Evolutionary conservation across 2,329 filamentous ascomycete genomes (phyloP), one percentile per base, ranked within the genome.

Genomic region (Pseudogymnoascus destructans): DNA sequence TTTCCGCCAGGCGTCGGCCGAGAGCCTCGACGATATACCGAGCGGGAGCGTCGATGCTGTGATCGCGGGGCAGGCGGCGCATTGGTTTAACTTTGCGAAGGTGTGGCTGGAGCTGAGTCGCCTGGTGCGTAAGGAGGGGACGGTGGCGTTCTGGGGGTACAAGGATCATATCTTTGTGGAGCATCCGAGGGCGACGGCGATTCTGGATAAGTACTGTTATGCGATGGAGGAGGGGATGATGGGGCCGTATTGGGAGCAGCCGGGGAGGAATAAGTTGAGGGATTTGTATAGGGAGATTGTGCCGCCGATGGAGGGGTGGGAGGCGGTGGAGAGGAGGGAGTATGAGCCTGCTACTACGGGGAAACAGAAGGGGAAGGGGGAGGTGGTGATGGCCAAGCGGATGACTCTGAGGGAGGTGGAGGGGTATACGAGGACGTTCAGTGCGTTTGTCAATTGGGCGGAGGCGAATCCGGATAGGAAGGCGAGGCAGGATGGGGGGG

Each of bases 141-240:
- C 79, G 0, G 64, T 86, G n/a, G 81, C 81, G 0, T 81, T 83
- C 66, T 85, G 78, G 79, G 81, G 81, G 1, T 86, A 86, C 68
- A 81, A 80, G 64, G 82, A 86, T 68, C 81, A 79, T 65, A 72
- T 81, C 32, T 74, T 86, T 57, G 69, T 81, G 13, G 76, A 78
- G 19, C 74, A 74, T 62, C 75, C 77, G 5, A 64, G 66, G 32
- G 79, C 79, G 13, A 81, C 77, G 21, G 66, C 67, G 46, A 73
- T 85, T 21, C 73, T 84, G 65, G 71, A 79, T 64, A 68, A 71
- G 25, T 85, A 79, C 63, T 74, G 76, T 60, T 84, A 84, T 70
- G 76, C 74, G 5, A 66, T 72, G 13, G 73, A 71, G 30, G 73
- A 77, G 30, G 71, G 76, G 57, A 72, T 73, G 8, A 75, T 86